A percentile compares a stretch with the other conserved stretches of the same genome.
These are phyloP conservation scores for Tetrapisispora iriomotensis DNA, from an alignment of 805 yeast genomes.

Conservation along the genomic window DNA sequence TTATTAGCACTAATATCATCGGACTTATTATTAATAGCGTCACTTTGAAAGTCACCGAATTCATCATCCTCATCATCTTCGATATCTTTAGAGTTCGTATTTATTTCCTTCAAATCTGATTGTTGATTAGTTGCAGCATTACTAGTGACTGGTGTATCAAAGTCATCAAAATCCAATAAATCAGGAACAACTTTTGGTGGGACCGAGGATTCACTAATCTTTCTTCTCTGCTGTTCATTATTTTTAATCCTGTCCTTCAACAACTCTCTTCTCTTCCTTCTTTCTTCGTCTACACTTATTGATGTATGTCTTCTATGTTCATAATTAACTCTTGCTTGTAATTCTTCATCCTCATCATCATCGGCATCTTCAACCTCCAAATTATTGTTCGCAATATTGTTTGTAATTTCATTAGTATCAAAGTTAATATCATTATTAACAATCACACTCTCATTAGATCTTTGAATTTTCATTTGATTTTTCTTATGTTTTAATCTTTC, in stretches of 20 bases:
- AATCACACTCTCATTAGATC: slow-evolving; percentile 21
- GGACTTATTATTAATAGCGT: slow-evolving; percentile 6
- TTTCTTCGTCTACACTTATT: slow-evolving; percentile 26
- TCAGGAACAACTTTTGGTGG: slow-evolving; percentile 20
- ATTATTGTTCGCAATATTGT: slow-evolving; percentile 2
- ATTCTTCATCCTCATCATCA: slow-evolving; percentile 3
- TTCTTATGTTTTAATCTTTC: slow-evolving; percentile 24
- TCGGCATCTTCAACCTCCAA: slow-evolving; percentile 4
- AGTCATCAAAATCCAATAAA: slow-evolving; percentile 24
- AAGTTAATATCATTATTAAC: slow-evolving; percentile 1
- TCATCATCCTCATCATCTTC: slow-evolving; percentile 28
- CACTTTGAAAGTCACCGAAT: slow-evolving; percentile 31
- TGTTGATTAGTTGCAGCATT: neutral
- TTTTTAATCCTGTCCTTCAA: slow-evolving; percentile 27
- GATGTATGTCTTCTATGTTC: slow-evolving; percentile 13
- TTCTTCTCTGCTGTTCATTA: slow-evolving; percentile 27
- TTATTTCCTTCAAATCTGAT: neutral
- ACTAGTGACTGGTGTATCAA: neutral
- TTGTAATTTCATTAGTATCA: slow-evolving; percentile 2
- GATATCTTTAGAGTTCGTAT: slow-evolving; percentile 5
- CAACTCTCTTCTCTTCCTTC: slow-evolving; percentile 31
- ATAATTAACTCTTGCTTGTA: slow-evolving; percentile 5
- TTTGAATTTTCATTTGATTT: slow-evolving; percentile 22
- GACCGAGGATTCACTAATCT: slow-evolving; percentile 6
- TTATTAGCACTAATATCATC: slow-evolving; percentile 3